These are phyloP conservation scores for Evernia prunastri DNA, from an alignment of 495 filamentous ascomycete species.

Conservation along the genomic window DNA sequence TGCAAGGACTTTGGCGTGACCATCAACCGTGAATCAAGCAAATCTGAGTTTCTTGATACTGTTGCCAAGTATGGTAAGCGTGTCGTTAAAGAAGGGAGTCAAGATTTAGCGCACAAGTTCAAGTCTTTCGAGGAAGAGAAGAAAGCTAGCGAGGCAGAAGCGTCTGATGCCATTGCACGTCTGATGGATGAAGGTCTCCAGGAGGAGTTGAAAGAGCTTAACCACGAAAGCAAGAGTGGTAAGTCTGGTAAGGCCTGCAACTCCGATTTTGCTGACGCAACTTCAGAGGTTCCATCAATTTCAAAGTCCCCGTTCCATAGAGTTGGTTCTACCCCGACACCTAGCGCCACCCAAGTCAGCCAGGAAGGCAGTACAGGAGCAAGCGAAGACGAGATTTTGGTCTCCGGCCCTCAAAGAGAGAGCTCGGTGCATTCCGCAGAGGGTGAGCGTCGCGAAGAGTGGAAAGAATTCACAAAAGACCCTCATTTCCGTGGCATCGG, in stretches of 20 bases:
- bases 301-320: not conserved
- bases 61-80: not conserved
- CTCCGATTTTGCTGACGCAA: not conserved
- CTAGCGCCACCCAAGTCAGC: not conserved
- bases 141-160: not conserved
- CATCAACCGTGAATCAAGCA: not conserved
- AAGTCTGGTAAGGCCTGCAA: not conserved
- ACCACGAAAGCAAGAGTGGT: constrained; percentile 1
- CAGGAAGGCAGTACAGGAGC: not conserved
- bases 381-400: not conserved
- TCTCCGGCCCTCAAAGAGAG: not conserved
- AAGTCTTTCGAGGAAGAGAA: not conserved
- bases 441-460: not conserved
- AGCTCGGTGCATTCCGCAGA: not conserved
- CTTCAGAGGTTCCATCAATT: not conserved
- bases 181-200: constrained; percentile 1
- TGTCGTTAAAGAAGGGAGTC: too few species aligned
- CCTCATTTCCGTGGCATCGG: not conserved
- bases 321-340: not conserved
- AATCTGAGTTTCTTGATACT: constrained; percentile 5
- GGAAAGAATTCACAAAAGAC: not conserved
- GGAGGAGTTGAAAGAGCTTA: not conserved
- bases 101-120: not conserved
- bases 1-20: constrained; percentile 9
- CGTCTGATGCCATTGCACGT: not conserved